Evolutionary conservation across 2,329 filamentous ascomycete species (phyloP).

Genomic region (Beauveria rudraprayagi): DNA sequence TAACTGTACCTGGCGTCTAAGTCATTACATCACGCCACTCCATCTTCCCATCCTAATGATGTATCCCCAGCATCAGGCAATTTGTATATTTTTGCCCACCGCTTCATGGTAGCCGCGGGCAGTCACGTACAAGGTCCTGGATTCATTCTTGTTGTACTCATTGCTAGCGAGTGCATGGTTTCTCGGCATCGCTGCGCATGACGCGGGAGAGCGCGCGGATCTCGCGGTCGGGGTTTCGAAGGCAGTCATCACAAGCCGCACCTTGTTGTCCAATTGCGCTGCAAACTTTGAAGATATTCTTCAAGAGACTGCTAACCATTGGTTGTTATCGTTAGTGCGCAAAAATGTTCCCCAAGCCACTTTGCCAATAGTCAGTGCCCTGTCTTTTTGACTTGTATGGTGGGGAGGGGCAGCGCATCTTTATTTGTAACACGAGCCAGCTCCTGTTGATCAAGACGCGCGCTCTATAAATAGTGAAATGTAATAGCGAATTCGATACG

Average conservation of each 20-base stretch:
- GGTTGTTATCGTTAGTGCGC: too few relatives aligned
- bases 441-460: too few relatives aligned
- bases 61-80: neutral
- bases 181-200: neutral
- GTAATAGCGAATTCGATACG: too few relatives aligned
- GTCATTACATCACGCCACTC: neutral
- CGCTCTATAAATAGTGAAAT: too few relatives aligned
- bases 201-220: neutral
- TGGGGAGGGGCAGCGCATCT: too few relatives aligned
- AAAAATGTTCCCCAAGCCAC: too few relatives aligned
- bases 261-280: conserved; percentile 12
- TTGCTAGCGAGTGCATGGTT: conserved; percentile 15
- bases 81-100: neutral
- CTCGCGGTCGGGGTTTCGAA: neutral
- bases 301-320: too few relatives aligned
- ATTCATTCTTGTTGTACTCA: conserved; percentile 13
- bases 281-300: too few relatives aligned
- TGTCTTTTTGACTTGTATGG: too few relatives aligned
- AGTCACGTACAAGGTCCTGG: neutral
- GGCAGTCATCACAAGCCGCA: conserved; percentile 1
- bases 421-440: too few relatives aligned
- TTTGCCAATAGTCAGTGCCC: too few relatives aligned
- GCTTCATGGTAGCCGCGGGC: neutral
- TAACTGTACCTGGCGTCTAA: neutral
- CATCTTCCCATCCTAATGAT: neutral